These are phyloP conservation scores for Pisolithus microcarpus DNA, from an alignment of 768 basidiomycete genomes.

Conservation along the genomic window DNA sequence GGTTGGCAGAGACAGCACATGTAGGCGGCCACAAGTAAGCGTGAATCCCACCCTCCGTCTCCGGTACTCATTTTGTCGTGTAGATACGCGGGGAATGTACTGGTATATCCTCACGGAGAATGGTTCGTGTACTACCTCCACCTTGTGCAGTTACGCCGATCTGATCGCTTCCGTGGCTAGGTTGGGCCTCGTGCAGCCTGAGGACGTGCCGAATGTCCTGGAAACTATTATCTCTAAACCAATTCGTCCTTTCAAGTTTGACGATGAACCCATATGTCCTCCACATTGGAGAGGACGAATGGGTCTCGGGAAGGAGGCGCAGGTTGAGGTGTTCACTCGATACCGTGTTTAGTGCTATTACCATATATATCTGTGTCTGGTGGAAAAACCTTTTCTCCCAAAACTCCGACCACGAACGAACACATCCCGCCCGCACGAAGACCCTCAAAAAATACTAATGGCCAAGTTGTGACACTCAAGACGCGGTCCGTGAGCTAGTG, in stretches of 20 bases:
- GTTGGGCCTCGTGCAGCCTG: conserved; percentile 54
- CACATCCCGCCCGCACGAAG: too few species aligned
- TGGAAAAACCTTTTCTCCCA: conserved; percentile 1
- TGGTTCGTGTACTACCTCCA: conserved; percentile 39
- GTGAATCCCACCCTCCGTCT: not conserved
- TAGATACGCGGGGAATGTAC: conserved; percentile 63
- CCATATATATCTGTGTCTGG: not conserved
- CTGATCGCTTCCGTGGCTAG: conserved; percentile 27
- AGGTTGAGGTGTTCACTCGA: conserved; percentile 32
- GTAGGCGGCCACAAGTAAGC: conserved; percentile 81
- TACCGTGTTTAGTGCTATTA: not conserved
- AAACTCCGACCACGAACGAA: too few species aligned
- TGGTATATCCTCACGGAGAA: conserved; percentile 66
- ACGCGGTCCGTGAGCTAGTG: too few species aligned
- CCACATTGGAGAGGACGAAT: conserved; percentile 67
- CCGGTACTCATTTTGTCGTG: not conserved
- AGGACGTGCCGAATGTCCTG: conserved; percentile 50
- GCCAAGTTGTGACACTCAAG: too few species aligned
- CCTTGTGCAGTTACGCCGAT: not conserved
- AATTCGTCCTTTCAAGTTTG: conserved; percentile 19
- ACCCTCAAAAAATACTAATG: too few species aligned
- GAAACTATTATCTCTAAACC: conserved; percentile 34
- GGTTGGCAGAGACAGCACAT: conserved; percentile 63
- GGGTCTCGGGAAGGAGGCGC: conserved; percentile 55
- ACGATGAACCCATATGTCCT: conserved; percentile 34